Percentiles rank a stretch among this genome's conserved stretches.
Evolutionary conservation across 1,284 basidiomycete genomes (phyloP).

Genomic region (Fomitopsis betulina): DNA sequence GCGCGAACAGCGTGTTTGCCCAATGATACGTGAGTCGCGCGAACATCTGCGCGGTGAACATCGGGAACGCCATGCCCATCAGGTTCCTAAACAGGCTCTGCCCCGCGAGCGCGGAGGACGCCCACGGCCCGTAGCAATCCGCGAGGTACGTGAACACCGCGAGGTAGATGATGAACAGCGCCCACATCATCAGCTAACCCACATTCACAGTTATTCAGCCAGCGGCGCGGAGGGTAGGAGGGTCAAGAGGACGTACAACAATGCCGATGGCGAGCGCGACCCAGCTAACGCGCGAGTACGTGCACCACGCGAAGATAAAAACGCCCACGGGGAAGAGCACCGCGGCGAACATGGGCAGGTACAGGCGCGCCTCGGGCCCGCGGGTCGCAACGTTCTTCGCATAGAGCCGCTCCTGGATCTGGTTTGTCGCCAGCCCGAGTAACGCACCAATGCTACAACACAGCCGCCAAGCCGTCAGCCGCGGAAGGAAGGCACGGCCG

Average conservation of each 20-base stretch:
- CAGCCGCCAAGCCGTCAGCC: background rate
- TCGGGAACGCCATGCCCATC: slow-evolving; percentile 53
- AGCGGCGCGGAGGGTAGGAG: background rate
- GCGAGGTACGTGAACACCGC: slow-evolving; percentile 70
- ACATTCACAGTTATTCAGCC: background rate
- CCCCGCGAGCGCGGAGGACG: slow-evolving; percentile 74
- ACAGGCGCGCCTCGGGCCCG: slow-evolving; percentile 75
- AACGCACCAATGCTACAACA: slow-evolving; percentile 1
- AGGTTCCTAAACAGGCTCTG: slow-evolving; percentile 70
- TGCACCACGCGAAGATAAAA: slow-evolving; percentile 65
- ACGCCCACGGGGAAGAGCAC: slow-evolving; percentile 60
- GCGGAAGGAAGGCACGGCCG: background rate
- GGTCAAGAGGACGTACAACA: slow-evolving; percentile 30
- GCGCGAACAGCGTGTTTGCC: slow-evolving; percentile 67
- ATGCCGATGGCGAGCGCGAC: slow-evolving; percentile 52
- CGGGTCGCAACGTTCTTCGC: slow-evolving; percentile 42
- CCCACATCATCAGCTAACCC: slow-evolving; percentile 38
- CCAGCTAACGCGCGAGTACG: slow-evolving; percentile 50
- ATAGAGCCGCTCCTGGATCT: slow-evolving; percentile 2
- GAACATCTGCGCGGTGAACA: slow-evolving; percentile 66
- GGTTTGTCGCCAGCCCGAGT: slow-evolving; percentile 1
- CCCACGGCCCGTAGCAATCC: slow-evolving; percentile 72
- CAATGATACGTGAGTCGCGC: slow-evolving; percentile 56
- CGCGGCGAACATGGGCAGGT: slow-evolving; percentile 60
- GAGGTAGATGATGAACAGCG: slow-evolving; percentile 57